Evolutionary conservation across 2,329 filamentous ascomycete genomes (phyloP).

Genomic region (Periconia sp.): DNA sequence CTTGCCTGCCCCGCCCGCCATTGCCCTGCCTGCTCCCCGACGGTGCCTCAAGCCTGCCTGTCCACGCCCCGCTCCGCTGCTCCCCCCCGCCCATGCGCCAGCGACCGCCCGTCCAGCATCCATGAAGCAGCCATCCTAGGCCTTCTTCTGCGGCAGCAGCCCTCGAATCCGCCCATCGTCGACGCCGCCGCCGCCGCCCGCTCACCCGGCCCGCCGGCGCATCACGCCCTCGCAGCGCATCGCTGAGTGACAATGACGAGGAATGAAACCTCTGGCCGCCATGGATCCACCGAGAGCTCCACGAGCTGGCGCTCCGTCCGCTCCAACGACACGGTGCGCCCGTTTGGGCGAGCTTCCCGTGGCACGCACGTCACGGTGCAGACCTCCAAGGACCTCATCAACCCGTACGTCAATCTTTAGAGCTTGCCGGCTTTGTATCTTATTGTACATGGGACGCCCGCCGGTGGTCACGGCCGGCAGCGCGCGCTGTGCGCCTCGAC

Average conservation of each 20-base stretch:
- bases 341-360: constrained; percentile 47
- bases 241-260: constrained; percentile 62
- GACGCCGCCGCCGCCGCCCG: constrained; percentile 20
- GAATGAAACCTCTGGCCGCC: constrained; percentile 67
- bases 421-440: constrained; percentile 6
- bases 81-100: constrained; percentile 14
- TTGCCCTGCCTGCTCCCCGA: constrained; percentile 1
- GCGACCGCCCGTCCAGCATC: constrained; percentile 32
- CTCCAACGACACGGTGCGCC: constrained; percentile 69
- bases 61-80: constrained; percentile 8
- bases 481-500: constrained; percentile 26
- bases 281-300: constrained; percentile 70
- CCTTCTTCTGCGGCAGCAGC: constrained; percentile 37
- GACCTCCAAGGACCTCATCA: constrained; percentile 59
- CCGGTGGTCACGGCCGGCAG: constrained; percentile 10
- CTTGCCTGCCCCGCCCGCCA: constrained; percentile 4
- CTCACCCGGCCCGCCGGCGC: constrained; percentile 15
- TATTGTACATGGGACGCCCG: constrained; percentile 12
- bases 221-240: constrained; percentile 20
- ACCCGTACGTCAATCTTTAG: constrained; percentile 48
- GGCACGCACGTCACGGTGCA: constrained; percentile 57
- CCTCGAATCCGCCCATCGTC: constrained; percentile 22
- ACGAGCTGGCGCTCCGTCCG: constrained; percentile 71
- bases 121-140: constrained; percentile 48
- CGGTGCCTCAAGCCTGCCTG: constrained; percentile 12